These are phyloP conservation scores for Daedaleopsis sinensis DNA, from an alignment of 768 basidiomycete species.

Conservation along the genomic window DNA sequence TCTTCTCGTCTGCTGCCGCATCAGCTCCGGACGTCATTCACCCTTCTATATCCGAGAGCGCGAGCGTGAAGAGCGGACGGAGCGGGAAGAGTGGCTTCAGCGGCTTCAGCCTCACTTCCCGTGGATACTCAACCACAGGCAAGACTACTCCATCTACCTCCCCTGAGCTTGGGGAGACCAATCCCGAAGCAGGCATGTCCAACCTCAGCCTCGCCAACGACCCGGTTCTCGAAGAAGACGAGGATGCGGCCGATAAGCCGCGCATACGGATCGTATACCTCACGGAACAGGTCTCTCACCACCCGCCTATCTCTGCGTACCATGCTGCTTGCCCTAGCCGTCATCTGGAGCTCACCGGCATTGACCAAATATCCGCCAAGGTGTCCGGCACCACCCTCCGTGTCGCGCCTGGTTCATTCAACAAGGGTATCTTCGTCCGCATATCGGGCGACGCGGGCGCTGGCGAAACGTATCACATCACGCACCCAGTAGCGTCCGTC, in stretches of 20 bases:
- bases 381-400: constrained; percentile 87
- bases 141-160: constrained; percentile 61
- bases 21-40: constrained; percentile 20
- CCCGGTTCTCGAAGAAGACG: constrained; percentile 38
- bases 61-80: constrained; percentile 58
- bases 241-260: constrained; percentile 34
- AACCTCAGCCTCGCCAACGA: constrained; percentile 55
- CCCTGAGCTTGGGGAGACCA: constrained; percentile 46
- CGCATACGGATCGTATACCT: constrained; percentile 74
- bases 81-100: constrained; percentile 64
- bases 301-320: constrained; percentile 92
- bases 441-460: constrained; percentile 73
- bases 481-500: constrained; percentile 87
- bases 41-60: constrained; percentile 45
- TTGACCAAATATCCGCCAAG: constrained; percentile 94
- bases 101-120: constrained; percentile 49
- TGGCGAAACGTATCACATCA: constrained; percentile 85
- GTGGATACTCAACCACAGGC: constrained; percentile 46
- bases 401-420: constrained; percentile 79
- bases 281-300: constrained; percentile 96
- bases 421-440: constrained; percentile 86
- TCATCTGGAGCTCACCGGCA: constrained; percentile 70
- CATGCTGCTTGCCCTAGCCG: constrained; percentile 76
- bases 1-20: constrained; percentile 25
- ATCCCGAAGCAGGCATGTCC: constrained; percentile 59